Evolutionary conservation across 306 rosid genomes (phyloP).

Genomic region (Lithocarpus polystachyus): DNA sequence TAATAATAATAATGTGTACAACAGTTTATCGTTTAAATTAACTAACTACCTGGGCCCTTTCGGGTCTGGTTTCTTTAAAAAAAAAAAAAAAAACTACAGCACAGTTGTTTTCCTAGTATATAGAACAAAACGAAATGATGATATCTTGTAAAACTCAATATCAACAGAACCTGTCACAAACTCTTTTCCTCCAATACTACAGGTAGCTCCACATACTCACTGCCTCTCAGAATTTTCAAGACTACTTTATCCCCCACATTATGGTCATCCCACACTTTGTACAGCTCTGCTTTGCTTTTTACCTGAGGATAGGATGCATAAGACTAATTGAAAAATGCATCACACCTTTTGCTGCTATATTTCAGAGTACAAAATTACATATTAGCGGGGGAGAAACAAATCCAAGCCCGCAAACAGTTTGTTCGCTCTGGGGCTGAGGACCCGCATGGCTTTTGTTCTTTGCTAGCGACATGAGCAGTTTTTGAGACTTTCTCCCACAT

Average conservation of each 20-base stretch:
- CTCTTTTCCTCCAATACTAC: constrained; percentile 66
- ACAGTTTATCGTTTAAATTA: neutral
- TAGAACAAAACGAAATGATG: neutral
- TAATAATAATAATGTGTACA: neutral
- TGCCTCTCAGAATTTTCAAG: constrained; percentile 62
- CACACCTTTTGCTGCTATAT: neutral
- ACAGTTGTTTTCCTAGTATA: neutral
- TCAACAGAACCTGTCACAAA: constrained; percentile 22
- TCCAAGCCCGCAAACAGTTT: too few relatives aligned
- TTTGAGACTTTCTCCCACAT: too few relatives aligned
- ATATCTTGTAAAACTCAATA: neutral
- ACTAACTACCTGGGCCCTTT: neutral
- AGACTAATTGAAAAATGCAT: neutral
- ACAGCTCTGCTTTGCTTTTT: constrained; percentile 74
- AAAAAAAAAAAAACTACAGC: neutral
- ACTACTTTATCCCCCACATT: constrained; percentile 65
- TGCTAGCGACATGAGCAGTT: too few relatives aligned
- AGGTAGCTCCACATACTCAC: constrained; percentile 64
- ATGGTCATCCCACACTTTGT: constrained; percentile 72
- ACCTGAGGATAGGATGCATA: constrained; percentile 47
- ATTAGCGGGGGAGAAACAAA: too few relatives aligned
- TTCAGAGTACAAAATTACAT: neutral
- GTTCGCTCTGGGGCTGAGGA: too few relatives aligned
- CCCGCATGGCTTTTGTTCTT: too few relatives aligned
- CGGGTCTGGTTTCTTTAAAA: too few relatives aligned